A percentile compares a stretch with the other conserved stretches of the same genome.
Conservation (phyloP, 805 yeast genomes). For the Monosporozyma aquatica region DNA sequence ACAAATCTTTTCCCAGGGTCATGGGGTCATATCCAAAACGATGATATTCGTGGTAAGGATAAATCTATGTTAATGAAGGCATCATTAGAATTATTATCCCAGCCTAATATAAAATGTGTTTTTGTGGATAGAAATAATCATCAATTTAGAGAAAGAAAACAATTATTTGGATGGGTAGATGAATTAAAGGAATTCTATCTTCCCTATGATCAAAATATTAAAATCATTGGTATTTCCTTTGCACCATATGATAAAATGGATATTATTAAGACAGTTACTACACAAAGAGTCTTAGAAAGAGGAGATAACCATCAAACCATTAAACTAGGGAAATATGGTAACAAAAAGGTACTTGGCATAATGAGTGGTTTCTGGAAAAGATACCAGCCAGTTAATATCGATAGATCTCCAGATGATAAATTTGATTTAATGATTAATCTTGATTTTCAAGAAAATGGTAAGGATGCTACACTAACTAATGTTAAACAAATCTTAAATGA, state of each 20-base stretch:
- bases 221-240: conserved; percentile 63
- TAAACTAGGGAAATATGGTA: conserved; percentile 40
- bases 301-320: conserved; percentile 90
- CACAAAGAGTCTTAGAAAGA: conserved; percentile 49
- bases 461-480: conserved; percentile 40
- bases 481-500: conserved; percentile 35
- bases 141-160: conserved; percentile 55
- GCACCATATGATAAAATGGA: conserved; percentile 33
- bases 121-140: conserved; percentile 82
- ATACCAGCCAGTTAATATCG: conserved; percentile 49
- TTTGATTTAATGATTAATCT: conserved; percentile 64
- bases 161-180: conserved; percentile 47
- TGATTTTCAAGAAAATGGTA: conserved; percentile 32
- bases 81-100: conserved; percentile 35
- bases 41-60: conserved; percentile 47
- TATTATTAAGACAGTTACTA: conserved; percentile 45
- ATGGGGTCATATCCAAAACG: conserved; percentile 79
- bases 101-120: conserved; percentile 38
- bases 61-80: conserved; percentile 41
- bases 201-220: conserved; percentile 37
- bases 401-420: conserved; percentile 46
- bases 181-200: conserved; percentile 37
- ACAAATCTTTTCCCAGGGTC: conserved; percentile 39
- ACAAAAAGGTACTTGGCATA: conserved; percentile 44
- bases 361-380: conserved; percentile 67